Conservation (phyloP, 1,139 yeast genomes). For the Kodamaea fungicola region DNA sequence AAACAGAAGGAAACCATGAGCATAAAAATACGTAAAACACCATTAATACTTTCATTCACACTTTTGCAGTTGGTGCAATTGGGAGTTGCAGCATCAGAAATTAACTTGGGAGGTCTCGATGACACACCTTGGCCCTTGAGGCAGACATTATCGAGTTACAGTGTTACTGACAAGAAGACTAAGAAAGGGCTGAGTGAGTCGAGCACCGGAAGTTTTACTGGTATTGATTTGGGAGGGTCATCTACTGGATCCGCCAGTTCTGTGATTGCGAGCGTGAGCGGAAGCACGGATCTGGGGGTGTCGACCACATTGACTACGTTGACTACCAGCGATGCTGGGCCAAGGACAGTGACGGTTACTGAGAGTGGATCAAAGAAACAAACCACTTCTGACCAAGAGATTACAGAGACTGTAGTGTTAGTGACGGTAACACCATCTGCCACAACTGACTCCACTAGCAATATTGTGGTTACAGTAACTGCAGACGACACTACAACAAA, state of each 20-base stretch:
- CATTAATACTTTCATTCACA: slow-evolving; percentile 14
- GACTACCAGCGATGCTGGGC: too few relatives aligned
- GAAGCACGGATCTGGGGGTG: too few relatives aligned
- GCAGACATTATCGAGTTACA: neutral
- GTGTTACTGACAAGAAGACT: too few relatives aligned
- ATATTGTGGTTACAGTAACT: neutral
- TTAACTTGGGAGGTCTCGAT: slow-evolving; percentile 12
- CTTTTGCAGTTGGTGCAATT: slow-evolving; percentile 12
- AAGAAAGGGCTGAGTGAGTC: too few relatives aligned
- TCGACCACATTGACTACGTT: too few relatives aligned
- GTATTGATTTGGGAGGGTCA: too few relatives aligned
- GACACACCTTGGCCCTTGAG: neutral
- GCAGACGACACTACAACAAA: neutral
- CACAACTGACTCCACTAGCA: neutral
- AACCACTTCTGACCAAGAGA: too few relatives aligned
- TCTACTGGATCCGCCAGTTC: too few relatives aligned
- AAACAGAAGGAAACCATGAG: slow-evolving; percentile 10
- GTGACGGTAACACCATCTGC: slow-evolving; percentile 1
- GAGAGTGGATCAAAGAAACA: too few relatives aligned
- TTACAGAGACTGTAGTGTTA: neutral
- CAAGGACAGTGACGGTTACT: too few relatives aligned
- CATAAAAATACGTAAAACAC: slow-evolving; percentile 14
- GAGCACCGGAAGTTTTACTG: too few relatives aligned
- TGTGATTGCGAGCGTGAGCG: too few relatives aligned
- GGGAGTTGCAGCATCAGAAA: slow-evolving; percentile 11